phyloP scores from a whole-genome alignment of 1,284 basidiomycete species.

The Fistulinella cinereoalba region DNA sequence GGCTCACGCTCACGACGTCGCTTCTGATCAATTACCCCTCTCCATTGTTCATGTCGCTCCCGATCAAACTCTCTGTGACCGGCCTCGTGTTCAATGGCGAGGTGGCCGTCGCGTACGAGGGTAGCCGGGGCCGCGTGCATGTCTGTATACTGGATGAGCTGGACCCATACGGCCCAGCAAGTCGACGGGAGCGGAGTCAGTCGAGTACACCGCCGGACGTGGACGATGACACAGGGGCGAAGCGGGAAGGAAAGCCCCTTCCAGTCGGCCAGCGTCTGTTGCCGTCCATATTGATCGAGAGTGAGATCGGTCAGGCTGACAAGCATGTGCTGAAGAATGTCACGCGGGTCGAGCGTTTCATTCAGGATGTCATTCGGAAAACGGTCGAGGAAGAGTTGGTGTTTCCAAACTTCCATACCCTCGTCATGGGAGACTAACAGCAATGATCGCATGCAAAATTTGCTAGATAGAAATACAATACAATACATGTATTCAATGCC shows the following conservation, averaged over 20 bases:
- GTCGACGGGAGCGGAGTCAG: conserved; percentile 37
- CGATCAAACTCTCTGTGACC: conserved; percentile 88
- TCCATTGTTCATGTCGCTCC: conserved; percentile 92
- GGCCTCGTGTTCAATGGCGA: conserved; percentile 87
- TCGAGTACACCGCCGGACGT: conserved; percentile 40
- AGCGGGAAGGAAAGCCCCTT: conserved; percentile 53
- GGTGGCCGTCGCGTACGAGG: conserved; percentile 89
- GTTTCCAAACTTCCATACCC: conserved; percentile 90
- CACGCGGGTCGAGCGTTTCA: conserved; percentile 93
- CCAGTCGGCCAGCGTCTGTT: conserved; percentile 83
- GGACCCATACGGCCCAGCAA: conserved; percentile 73
- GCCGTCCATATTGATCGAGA: conserved; percentile 93
- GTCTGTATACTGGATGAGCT: conserved; percentile 85
- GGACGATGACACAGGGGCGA: conserved; percentile 39
- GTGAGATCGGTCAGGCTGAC: conserved; percentile 93
- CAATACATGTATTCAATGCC: conserved; percentile 9
- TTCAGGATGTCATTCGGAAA: conserved; percentile 92
- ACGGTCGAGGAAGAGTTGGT: conserved; percentile 92
- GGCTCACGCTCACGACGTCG: conserved; percentile 85
- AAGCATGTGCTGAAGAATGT: conserved; percentile 97
- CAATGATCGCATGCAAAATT: conserved; percentile 1
- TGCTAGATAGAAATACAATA: conserved; percentile 13
- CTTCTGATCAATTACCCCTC: conserved; percentile 96
- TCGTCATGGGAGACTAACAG: conserved; percentile 55
- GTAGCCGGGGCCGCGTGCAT: conserved; percentile 76